Evolutionary conservation across 164 flowering plant species (phyloP), one percentile per base, ranked within the genome.

Genomic region (Chloranthus sessilifolius): DNA sequence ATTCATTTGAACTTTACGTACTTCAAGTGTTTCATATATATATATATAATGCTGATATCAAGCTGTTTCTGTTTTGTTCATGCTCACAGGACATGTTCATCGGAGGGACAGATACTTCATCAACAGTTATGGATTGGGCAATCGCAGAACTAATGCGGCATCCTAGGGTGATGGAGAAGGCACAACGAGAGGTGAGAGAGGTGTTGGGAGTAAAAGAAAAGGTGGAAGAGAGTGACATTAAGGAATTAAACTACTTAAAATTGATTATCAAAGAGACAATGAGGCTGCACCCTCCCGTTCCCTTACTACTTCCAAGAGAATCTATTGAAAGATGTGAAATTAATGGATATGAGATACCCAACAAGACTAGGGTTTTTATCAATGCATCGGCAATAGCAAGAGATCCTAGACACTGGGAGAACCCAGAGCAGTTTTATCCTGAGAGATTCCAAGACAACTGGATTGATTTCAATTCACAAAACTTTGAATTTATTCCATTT

Each of bases 221-320:
- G 4, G 56, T 72, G 2, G 44, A 57, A 9, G 70, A 72, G 58
- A 55, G 34, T 2, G 69, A 62, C 38, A 50, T 69, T 15, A 20
- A 26, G 4, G 28, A 39, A 10, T 60, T 75, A 7, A 15, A 30
- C 6, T 72, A 67, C 56, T 34, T 75, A 9, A 65, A 70, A 24
- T 20, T 53, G 7, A 70, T 68, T 0, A 43, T 73, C 5, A 69
- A 69, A 23, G 58, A 54, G 37, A 31, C 15, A 11, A 8, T 54
- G 8, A 43, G 58, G 19, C 5, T 54, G 38, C 58, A 31, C 41
- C 58, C 58, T 28, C 58, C 58, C 1, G 1, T 43, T 16, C 49
- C 49, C 4, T 43, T 54, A 3, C 22, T 57, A 3, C 15, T 47
- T 5, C 46, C 53, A 1, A 15, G 45, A 27, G 31, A 37, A n/a